Conservation (phyloP, 495 filamentous ascomycete species). For the Penicillium chermesinum region DNA sequence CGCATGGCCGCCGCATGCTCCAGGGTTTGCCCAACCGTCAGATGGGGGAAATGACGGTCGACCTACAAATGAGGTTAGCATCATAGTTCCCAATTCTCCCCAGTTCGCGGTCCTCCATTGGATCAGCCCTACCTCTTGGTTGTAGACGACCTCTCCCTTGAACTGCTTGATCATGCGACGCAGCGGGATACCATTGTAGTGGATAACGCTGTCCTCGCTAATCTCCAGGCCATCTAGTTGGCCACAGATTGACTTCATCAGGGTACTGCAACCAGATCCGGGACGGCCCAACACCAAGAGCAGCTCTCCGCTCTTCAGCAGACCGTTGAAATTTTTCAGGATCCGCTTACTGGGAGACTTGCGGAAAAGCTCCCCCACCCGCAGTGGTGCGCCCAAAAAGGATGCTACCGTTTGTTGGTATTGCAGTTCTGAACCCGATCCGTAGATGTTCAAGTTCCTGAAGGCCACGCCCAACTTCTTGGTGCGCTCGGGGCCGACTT, state of each 20-base stretch:
- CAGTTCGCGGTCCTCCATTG: no score
- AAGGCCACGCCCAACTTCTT: slow-evolving; percentile 41
- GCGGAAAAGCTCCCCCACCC: slow-evolving; percentile 16
- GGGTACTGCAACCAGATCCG: slow-evolving; percentile 69
- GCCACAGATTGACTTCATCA: slow-evolving; percentile 76
- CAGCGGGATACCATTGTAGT: slow-evolving; percentile 59
- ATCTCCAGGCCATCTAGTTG: slow-evolving; percentile 69
- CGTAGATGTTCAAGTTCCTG: slow-evolving; percentile 46
- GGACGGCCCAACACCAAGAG: slow-evolving; percentile 75
- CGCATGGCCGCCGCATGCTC: slow-evolving; percentile 69
- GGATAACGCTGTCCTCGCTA: slow-evolving; percentile 60
- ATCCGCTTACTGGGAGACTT: slow-evolving; percentile 35
- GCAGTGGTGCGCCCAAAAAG: slow-evolving; percentile 39
- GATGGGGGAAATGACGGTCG: slow-evolving; percentile 78
- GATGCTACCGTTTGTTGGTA: slow-evolving; percentile 46
- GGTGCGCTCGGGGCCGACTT: slow-evolving; percentile 21
- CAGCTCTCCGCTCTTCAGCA: slow-evolving; percentile 74
- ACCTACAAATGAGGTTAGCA: slow-evolving; percentile 33
- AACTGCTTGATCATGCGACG: slow-evolving; percentile 43
- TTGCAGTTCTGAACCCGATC: slow-evolving; percentile 47
- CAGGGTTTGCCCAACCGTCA: slow-evolving; percentile 74
- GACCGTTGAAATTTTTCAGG: slow-evolving; percentile 66
- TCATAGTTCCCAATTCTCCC: no score
- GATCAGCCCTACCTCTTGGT: slow-evolving; percentile 56
- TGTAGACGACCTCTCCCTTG: slow-evolving; percentile 79